Conservation (phyloP, 2,329 filamentous ascomycete genomes). For the Domatiomyces catenatus region DNA sequence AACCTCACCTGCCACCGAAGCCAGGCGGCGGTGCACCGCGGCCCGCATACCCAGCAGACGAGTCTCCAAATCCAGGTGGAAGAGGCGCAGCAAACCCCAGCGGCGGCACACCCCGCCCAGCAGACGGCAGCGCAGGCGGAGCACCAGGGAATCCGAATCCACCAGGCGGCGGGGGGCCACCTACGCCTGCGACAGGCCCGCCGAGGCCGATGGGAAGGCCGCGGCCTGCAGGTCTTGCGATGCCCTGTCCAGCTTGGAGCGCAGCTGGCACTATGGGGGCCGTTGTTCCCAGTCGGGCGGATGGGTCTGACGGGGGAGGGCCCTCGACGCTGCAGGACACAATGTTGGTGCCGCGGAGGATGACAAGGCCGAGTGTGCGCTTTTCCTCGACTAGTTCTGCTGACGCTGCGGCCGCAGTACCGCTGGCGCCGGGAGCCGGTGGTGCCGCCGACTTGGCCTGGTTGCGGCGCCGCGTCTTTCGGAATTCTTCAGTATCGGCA, state of each 20-base stretch:
- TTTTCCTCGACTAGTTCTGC: conserved; percentile 60
- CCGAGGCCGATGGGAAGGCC: conserved; percentile 70
- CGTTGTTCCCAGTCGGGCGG: conserved; percentile 68
- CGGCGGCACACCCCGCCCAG: conserved; percentile 35
- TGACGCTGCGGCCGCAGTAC: conserved; percentile 55
- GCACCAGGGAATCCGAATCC: conserved; percentile 37
- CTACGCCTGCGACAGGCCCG: conserved; percentile 78
- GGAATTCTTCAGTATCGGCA: conserved; percentile 95
- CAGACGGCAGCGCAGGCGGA: conserved; percentile 36
- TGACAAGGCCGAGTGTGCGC: conserved; percentile 86
- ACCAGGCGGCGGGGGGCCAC: conserved; percentile 53
- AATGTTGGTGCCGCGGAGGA: conserved; percentile 86
- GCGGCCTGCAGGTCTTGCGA: conserved; percentile 78
- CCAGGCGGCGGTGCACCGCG: conserved; percentile 30
- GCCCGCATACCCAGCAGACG: conserved; percentile 5
- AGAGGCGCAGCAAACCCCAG: conserved; percentile 23
- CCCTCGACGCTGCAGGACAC: conserved; percentile 92
- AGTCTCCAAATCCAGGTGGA: conserved; percentile 9
- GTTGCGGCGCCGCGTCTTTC: conserved; percentile 72
- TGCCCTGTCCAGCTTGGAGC: conserved; percentile 69
- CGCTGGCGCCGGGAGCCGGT: conserved; percentile 45
- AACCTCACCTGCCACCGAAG: conserved; percentile 25
- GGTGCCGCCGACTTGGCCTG: conserved; percentile 50
- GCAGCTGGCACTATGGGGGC: conserved; percentile 50
- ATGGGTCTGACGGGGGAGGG: conserved; percentile 84